Conservation (phyloP, 768 basidiomycete species). For the Dacryopinax spathularia region DNA sequence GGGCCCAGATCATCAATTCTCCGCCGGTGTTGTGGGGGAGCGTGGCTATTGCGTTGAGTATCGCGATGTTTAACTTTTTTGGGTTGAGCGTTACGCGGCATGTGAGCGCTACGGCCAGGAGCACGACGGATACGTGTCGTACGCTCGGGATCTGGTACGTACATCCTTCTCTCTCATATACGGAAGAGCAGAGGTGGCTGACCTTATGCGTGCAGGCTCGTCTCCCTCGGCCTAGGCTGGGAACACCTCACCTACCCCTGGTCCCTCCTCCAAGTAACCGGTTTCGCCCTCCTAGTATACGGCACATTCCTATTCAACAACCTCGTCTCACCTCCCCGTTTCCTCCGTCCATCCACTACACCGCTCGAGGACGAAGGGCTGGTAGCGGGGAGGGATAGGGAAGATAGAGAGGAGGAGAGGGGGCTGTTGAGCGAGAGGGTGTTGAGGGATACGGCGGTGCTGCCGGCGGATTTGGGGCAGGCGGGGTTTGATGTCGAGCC, state of each 20-base stretch:
- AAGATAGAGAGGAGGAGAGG: constrained; percentile 20
- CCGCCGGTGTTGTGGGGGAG: constrained; percentile 54
- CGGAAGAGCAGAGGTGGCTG: constrained; percentile 13
- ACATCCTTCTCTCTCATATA: neutral
- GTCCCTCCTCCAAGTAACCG: constrained; percentile 65
- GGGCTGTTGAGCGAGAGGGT: constrained; percentile 46
- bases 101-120: constrained; percentile 84
- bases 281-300: constrained; percentile 82
- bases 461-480: constrained; percentile 70
- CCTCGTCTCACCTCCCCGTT: constrained; percentile 52
- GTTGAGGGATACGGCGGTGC: constrained; percentile 67
- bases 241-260: constrained; percentile 71
- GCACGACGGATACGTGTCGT: constrained; percentile 85
- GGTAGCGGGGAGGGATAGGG: constrained; percentile 12
- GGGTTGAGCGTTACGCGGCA: constrained; percentile 84
- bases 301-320: constrained; percentile 79
- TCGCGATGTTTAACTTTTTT: constrained; percentile 77
- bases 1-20: constrained; percentile 72
- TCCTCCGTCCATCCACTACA: constrained; percentile 36
- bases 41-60: constrained; percentile 58
- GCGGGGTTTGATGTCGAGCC: constrained; percentile 67
- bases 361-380: constrained; percentile 10
- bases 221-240: constrained; percentile 83
- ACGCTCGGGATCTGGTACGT: constrained; percentile 81
- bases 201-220: constrained; percentile 27